phyloP scores from a whole-genome alignment of 345 rosid species.

The Populus alba region DNA sequence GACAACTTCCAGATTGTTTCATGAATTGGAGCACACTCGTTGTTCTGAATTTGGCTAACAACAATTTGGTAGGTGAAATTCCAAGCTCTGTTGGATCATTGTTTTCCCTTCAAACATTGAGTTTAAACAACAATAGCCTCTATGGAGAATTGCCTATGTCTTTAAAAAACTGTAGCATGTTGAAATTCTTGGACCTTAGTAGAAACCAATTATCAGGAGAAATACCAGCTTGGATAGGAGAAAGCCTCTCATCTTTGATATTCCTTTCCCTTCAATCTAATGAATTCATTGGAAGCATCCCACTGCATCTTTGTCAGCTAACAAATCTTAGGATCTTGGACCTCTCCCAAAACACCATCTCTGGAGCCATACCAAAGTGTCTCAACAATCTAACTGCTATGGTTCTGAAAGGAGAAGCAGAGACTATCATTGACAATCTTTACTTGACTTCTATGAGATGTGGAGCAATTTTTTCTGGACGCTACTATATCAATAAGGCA shows the following conservation, averaged over 20 bases:
- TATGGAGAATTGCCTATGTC: conserved; percentile 17
- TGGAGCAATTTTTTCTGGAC: background rate
- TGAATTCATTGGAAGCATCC: conserved; percentile 16
- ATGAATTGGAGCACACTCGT: background rate
- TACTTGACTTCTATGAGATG: background rate
- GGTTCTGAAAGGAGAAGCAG: background rate
- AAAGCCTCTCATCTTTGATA: conserved; percentile 4
- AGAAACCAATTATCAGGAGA: conserved; percentile 19
- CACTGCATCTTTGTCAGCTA: conserved; percentile 7
- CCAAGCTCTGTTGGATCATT: conserved; percentile 14
- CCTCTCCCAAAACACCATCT: conserved; percentile 15
- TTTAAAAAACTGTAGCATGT: conserved; percentile 2
- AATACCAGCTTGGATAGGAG: conserved; percentile 27
- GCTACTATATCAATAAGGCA: background rate
- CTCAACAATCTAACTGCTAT: conserved; percentile 12
- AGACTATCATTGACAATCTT: background rate
- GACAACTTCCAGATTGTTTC: conserved; percentile 15
- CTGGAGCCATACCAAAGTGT: conserved; percentile 16
- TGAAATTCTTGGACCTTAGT: conserved; percentile 20
- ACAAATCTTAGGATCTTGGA: conserved; percentile 9
- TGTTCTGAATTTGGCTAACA: conserved; percentile 21
- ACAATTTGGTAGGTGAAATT: conserved; percentile 20
- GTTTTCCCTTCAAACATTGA: conserved; percentile 13
- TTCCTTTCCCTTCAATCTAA: conserved; percentile 21
- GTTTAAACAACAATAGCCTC: conserved; percentile 18